phyloP scores from a whole-genome alignment of 2,329 filamentous ascomycete genomes.

The Furcasterigmium furcatum region DNA sequence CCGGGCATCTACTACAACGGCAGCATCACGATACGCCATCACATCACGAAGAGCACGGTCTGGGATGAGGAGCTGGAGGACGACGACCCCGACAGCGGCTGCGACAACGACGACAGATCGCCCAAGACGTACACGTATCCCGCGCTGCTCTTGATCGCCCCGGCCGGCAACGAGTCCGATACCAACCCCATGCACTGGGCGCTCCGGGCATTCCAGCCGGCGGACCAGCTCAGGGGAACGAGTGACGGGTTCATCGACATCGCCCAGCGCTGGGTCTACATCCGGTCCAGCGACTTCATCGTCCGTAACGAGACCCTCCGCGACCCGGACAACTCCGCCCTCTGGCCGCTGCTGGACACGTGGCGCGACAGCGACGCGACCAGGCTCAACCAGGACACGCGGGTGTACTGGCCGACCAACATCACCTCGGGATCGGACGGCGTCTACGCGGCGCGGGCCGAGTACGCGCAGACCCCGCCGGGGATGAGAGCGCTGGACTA shows the following conservation, averaged over 20 bases:
- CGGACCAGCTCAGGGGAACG: not conserved
- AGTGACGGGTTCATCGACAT: constrained; percentile 6
- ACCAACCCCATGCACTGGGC: constrained; percentile 14
- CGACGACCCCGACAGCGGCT: not conserved
- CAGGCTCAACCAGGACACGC: constrained; percentile 1
- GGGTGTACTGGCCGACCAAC: constrained; percentile 13
- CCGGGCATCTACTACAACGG: constrained; percentile 15
- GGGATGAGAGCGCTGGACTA: not conserved
- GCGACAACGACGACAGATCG: constrained; percentile 9
- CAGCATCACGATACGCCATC: constrained; percentile 10
- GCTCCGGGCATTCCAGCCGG: constrained; percentile 9
- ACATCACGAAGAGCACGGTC: constrained; percentile 8
- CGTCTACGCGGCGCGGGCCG: constrained; percentile 7
- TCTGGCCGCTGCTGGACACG: not conserved
- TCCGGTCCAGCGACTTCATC: constrained; percentile 14
- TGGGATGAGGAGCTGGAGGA: constrained; percentile 5
- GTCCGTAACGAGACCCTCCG: not conserved
- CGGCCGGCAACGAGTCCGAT: constrained; percentile 12
- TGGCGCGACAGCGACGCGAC: constrained; percentile 11
- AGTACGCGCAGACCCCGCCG: constrained; percentile 5
- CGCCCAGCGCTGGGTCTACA: constrained; percentile 11
- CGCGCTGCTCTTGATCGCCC: constrained; percentile 9
- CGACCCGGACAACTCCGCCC: too few relatives aligned
- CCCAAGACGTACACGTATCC: constrained; percentile 11
- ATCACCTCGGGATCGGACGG: constrained; percentile 4